Evolutionary conservation across 2,329 filamentous ascomycete species (phyloP).

Genomic region (Curvularia hawaiiensis): DNA sequence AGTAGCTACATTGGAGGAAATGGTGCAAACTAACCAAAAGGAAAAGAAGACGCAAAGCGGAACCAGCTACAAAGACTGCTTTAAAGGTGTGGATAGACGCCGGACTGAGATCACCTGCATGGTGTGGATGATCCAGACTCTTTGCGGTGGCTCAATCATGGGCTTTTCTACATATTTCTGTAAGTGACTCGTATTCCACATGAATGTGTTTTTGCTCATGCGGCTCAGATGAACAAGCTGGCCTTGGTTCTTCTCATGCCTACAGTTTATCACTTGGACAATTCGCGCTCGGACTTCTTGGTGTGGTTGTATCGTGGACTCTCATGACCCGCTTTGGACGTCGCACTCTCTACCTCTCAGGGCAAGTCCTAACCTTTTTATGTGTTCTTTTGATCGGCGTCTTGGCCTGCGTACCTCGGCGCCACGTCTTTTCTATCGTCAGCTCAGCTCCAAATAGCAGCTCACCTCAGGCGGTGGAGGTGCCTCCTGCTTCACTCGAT

Average conservation of each 20-base stretch:
- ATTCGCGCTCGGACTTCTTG: constrained; percentile 38
- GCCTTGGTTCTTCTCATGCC: constrained; percentile 11
- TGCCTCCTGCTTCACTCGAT: background rate
- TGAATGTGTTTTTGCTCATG: background rate
- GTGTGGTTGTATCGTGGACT: constrained; percentile 75
- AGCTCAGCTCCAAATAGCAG: background rate
- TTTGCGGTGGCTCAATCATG: constrained; percentile 28
- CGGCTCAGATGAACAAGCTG: constrained; percentile 23
- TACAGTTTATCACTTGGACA: constrained; percentile 14
- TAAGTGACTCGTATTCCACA: constrained; percentile 5
- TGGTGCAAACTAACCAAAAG: constrained; percentile 80
- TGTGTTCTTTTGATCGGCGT: constrained; percentile 69
- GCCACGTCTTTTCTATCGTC: background rate
- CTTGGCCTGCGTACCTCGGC: constrained; percentile 49
- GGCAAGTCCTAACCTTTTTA: constrained; percentile 55
- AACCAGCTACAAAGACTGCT: constrained; percentile 78
- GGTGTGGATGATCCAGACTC: constrained; percentile 51
- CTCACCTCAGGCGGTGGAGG: background rate
- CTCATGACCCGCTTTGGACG: constrained; percentile 80
- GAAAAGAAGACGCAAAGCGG: constrained; percentile 70
- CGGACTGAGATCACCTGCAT: constrained; percentile 73
- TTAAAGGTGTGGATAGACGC: constrained; percentile 74
- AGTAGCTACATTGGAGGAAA: constrained; percentile 72
- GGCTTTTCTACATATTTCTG: constrained; percentile 50
- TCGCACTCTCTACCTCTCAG: constrained; percentile 73